Conservation (phyloP, 106 monocot genomes). For the Acorus gramineus region DNA sequence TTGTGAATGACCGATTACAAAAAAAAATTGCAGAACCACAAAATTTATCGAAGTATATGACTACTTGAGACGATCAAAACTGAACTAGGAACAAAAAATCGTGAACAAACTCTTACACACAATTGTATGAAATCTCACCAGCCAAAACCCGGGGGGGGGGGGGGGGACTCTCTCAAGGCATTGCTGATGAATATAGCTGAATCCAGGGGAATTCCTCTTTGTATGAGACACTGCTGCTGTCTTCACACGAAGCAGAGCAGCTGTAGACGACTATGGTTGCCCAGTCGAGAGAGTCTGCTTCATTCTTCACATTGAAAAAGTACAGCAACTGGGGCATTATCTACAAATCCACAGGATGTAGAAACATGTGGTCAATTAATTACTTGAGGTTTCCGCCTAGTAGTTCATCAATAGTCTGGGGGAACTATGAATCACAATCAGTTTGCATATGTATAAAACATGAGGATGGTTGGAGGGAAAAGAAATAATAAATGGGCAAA, state of each 20-base stretch:
- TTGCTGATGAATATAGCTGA: conserved; percentile 42
- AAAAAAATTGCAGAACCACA: no score
- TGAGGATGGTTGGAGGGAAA: no score
- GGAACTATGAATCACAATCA: background rate
- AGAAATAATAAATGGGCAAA: no score
- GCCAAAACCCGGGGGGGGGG: no score
- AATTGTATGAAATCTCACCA: no score
- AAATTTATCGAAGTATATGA: no score
- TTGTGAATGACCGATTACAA: no score
- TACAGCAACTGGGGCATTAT: conserved; percentile 89
- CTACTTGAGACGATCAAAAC: no score
- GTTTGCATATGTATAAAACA: no score
- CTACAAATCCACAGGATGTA: conserved; percentile 24
- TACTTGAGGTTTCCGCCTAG: no score
- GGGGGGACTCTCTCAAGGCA: conserved; percentile 1
- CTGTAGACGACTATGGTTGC: conserved; percentile 68
- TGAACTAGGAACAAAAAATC: no score
- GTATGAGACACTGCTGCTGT: conserved; percentile 24
- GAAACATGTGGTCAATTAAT: background rate
- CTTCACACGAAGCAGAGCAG: conserved; percentile 59
- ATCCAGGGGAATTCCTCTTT: conserved; percentile 90
- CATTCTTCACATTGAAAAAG: conserved; percentile 66
- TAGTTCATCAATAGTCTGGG: background rate
- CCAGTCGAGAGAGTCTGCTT: conserved; percentile 80
- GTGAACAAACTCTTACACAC: no score